Percentiles rank a stretch among this genome's conserved stretches.
phyloP scores from a whole-genome alignment of 2,329 filamentous ascomycete genomes.

The Aplosporella prunicola region DNA sequence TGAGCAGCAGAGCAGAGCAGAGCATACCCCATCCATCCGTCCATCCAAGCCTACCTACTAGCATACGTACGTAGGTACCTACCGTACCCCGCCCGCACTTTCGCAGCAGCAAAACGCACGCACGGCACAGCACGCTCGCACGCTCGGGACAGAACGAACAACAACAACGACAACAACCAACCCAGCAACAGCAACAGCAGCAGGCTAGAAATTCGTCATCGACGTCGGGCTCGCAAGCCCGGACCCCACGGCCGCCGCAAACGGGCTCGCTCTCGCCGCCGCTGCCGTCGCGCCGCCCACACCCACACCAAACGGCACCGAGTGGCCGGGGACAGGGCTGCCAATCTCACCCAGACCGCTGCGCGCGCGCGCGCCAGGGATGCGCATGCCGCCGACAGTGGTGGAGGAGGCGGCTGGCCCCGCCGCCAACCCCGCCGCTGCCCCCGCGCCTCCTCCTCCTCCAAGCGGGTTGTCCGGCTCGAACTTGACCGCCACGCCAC shows the following conservation, averaged over 20 bases:
- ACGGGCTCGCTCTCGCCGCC: background rate
- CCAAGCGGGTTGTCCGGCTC: constrained; percentile 22
- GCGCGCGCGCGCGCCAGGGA: constrained; percentile 4
- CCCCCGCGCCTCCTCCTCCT: constrained; percentile 7
- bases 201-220: background rate
- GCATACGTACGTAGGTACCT: too few relatives aligned
- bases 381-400: constrained; percentile 6
- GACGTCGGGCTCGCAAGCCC: too few relatives aligned
- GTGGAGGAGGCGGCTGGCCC: too few relatives aligned
- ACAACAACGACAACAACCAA: too few relatives aligned
- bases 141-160: background rate
- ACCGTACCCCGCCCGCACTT: too few relatives aligned
- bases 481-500: constrained; percentile 35
- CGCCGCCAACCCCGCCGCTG: too few relatives aligned
- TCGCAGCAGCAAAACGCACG: too few relatives aligned
- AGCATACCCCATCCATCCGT: too few relatives aligned
- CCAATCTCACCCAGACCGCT: constrained; percentile 38
- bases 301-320: constrained; percentile 3
- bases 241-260: too few relatives aligned
- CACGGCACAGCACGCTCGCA: background rate
- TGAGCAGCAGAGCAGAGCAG: too few relatives aligned
- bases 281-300: background rate
- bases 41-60: too few relatives aligned
- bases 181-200: background rate
- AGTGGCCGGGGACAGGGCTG: constrained; percentile 23